Percentiles rank a stretch among this genome's conserved stretches.
These are phyloP conservation scores for Suillus cothurnatus DNA, from an alignment of 768 basidiomycete species.

Conservation along the genomic window DNA sequence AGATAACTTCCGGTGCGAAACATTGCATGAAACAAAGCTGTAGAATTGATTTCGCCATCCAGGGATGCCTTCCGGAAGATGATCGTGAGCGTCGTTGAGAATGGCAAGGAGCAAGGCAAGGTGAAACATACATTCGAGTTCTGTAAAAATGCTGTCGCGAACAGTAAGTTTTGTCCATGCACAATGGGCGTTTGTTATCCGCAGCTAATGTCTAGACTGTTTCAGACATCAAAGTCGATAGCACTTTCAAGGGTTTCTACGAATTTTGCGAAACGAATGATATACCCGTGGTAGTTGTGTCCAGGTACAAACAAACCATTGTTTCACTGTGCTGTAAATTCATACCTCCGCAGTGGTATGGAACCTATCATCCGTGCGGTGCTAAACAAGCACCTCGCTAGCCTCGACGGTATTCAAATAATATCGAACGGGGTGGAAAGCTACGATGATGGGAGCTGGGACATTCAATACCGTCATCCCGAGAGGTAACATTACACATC, in stretches of 20 bases:
- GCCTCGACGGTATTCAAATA: slow-evolving; percentile 79
- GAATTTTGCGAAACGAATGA: slow-evolving; percentile 77
- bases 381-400: slow-evolving; percentile 73
- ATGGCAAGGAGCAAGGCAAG: slow-evolving; percentile 38
- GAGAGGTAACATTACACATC: slow-evolving; percentile 56
- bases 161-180: slow-evolving; percentile 50
- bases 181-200: slow-evolving; percentile 16
- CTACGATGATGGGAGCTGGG: slow-evolving; percentile 69
- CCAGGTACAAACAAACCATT: slow-evolving; percentile 56
- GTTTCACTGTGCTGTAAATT: slow-evolving; percentile 6
- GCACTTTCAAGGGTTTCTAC: slow-evolving; percentile 88
- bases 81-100: slow-evolving; percentile 75
- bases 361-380: slow-evolving; percentile 91
- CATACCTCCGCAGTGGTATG: slow-evolving; percentile 69
- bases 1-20: slow-evolving; percentile 64
- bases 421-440: slow-evolving; percentile 89
- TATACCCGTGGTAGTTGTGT: slow-evolving; percentile 92
- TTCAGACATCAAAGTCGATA: slow-evolving; percentile 82
- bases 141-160: slow-evolving; percentile 73
- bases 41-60: slow-evolving; percentile 26
- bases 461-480: slow-evolving; percentile 87
- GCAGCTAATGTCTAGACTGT: slow-evolving; percentile 13
- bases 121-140: slow-evolving; percentile 70
- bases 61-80: slow-evolving; percentile 90
- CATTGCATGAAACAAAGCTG: slow-evolving; percentile 19